Evolutionary conservation across 169 alveolate species (phyloP), one percentile per base, ranked within the genome.

Genomic region (Pseudocohnilembus persalinus): DNA sequence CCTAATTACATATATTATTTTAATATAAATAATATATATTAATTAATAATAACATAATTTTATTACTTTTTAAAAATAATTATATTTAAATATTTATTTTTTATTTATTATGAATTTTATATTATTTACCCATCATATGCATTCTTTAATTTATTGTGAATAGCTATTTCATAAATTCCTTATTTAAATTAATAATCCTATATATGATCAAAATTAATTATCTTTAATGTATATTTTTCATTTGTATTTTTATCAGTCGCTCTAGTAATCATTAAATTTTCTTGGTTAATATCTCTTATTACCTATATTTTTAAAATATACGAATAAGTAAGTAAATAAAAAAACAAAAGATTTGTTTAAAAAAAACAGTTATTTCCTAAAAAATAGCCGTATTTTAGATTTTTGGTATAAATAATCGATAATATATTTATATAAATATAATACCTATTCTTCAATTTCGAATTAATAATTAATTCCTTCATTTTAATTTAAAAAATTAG

Each of bases 151-250:
- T 32, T 29, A 64, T 80, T 63, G 77, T 74, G 72, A 0, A 86
- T 80, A 27, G 80, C 80, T 26, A 86, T 86, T 86, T 86, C 31
- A 29, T 86, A 86, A 30, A 86, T 29, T 1, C 87, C 90, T 64
- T 80, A 73, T 80, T 86, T 86, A 35, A 86, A 86, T 31, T 86
- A 74, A 74, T 80, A 80, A 64, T 86, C 90, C 28, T 86, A 83
- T 31, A 79, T 79, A 64, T 86, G 87, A 32, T 86, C 84, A 34
- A 81, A 86, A 81, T 81, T 81, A 0, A 86, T 86, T 0, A 76
- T 80, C 35, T 83, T 64, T 28, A 86, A 32, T 74, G 90, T 74
- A 63, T 49, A 86, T 81, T 72, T 86, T 20, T 79, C 80, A 34
- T 83, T 80, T 73, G 90, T 86, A 16, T 81, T 79, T 29, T 81